phyloP scores from a whole-genome alignment of 768 basidiomycete species.

The Gloeopeniophorella convolvens region DNA sequence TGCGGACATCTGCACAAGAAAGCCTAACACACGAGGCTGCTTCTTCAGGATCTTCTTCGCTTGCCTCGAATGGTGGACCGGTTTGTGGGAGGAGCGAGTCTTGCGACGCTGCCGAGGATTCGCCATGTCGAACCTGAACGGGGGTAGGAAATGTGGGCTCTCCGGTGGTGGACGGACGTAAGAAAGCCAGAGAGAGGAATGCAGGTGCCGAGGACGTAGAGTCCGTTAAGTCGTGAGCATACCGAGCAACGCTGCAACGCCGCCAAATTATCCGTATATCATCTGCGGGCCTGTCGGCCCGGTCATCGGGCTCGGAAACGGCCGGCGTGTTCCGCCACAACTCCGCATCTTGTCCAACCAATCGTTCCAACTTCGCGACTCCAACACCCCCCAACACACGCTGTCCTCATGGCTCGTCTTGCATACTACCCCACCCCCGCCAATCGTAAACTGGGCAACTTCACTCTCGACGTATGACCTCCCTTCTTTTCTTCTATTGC shows the following conservation, averaged over 20 bases:
- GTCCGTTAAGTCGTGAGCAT: no score
- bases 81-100: constrained; percentile 67
- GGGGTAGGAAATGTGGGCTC: not conserved
- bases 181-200: constrained; percentile 3
- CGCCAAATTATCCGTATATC: no score
- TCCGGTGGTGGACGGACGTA: constrained; percentile 16
- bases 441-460: constrained; percentile 16
- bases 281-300: no score
- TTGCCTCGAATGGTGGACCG: constrained; percentile 66
- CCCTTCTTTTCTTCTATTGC: not conserved
- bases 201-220: constrained; percentile 7
- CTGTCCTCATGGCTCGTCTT: constrained; percentile 33
- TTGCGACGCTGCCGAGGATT: constrained; percentile 94
- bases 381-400: not conserved
- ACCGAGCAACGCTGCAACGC: no score
- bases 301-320: no score
- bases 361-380: not conserved
- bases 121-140: constrained; percentile 55
- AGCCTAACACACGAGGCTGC: constrained; percentile 53
- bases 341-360: no score
- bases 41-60: constrained; percentile 75
- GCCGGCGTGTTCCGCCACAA: no score
- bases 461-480: constrained; percentile 22
- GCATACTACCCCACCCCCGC: constrained; percentile 28
- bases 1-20: constrained; percentile 12